Evolutionary conservation across 1,284 basidiomycete genomes (phyloP).

Genomic region (Golubevia pallescens): DNA sequence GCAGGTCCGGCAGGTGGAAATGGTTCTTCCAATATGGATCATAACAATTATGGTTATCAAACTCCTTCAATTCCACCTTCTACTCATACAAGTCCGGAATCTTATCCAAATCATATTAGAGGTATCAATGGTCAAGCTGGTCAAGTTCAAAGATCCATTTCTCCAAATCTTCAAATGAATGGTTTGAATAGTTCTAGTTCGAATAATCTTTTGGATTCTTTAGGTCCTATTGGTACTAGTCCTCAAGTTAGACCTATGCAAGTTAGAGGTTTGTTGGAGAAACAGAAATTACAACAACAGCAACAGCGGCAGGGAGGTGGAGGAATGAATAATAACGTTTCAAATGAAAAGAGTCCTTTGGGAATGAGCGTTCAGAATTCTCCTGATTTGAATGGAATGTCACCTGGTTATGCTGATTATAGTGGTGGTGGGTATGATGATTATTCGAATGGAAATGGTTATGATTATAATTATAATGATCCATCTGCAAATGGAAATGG

Average conservation of each 20-base stretch:
- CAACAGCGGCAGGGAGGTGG: not conserved
- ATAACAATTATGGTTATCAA: conserved; percentile 4
- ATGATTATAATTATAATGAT: too few species aligned
- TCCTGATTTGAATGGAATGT: not conserved
- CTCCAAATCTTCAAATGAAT: too few species aligned
- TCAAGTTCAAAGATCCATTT: too few species aligned
- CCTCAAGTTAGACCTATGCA: conserved; percentile 14
- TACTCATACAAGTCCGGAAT: conserved; percentile 12
- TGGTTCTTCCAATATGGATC: not conserved
- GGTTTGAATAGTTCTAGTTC: conserved; percentile 18
- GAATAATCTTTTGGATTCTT: conserved; percentile 13
- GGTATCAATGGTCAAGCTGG: conserved; percentile 4
- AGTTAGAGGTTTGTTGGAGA: too few species aligned
- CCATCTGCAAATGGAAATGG: too few species aligned
- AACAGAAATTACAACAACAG: not conserved
- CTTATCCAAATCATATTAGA: conserved; percentile 18
- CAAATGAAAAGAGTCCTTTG: not conserved
- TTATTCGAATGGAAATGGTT: too few species aligned
- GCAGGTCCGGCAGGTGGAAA: conserved; percentile 27
- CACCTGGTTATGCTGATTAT: too few species aligned
- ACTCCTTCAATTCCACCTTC: conserved; percentile 12
- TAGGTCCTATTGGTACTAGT: conserved; percentile 47
- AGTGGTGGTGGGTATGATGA: too few species aligned
- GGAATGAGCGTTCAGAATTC: not conserved
- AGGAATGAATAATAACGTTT: too few species aligned